Base-by-base conservation (phyloP, 2,329 filamentous ascomycete species). In the Stagonosporopsis vannaccii region DNA sequence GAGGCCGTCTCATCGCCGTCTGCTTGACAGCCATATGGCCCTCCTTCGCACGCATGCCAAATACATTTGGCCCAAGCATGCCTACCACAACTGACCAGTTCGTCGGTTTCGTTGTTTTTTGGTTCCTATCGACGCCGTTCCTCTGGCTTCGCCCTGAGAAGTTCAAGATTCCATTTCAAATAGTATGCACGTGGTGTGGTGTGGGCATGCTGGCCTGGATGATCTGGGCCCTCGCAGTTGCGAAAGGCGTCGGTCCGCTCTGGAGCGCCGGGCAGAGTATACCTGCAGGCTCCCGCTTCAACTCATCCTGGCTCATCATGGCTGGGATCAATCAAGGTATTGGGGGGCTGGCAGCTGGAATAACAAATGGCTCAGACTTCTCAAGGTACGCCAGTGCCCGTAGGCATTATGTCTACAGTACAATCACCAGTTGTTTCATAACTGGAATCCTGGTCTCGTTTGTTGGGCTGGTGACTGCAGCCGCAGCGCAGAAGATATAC, bases 131-230 rank as follows among this genome's bases (percentile, higher is more conserved):
- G 1, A 70, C 69, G 0, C 81, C 81, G 0, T 81, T 84, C 56
- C 66, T 83, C 2, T 79, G 78, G 68, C 77, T 83, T n/a, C 75
- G 76, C 0, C 80, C 81, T 0, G 80, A 83, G 56, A 78, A 77
- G n/a, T 82, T 81, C 68, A 81, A 79, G 65, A 67, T 78, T 4
- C 79, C 79, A 0, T 82, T 83, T 59, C 69, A 79, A 35, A 59
- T 81, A 17, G 76, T 79, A 6, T 79, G 74, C 42, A 63, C 75
- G 4, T 80, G 79, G 64, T 81, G 78, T 51, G 77, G 76, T 13
- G 15, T 79, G 4, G 79, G 76, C 13, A 83, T 83, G 80, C 43
- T 82, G 8, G 55, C 60, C 13, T 71, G 68, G 72, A 82, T 83
- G 72, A 79, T 80, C 37, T 82, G 81, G 81, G 75, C 80, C 1